Conservation (phyloP, 495 filamentous ascomycete genomes). For the Hypomontagnella monticulosa region DNA sequence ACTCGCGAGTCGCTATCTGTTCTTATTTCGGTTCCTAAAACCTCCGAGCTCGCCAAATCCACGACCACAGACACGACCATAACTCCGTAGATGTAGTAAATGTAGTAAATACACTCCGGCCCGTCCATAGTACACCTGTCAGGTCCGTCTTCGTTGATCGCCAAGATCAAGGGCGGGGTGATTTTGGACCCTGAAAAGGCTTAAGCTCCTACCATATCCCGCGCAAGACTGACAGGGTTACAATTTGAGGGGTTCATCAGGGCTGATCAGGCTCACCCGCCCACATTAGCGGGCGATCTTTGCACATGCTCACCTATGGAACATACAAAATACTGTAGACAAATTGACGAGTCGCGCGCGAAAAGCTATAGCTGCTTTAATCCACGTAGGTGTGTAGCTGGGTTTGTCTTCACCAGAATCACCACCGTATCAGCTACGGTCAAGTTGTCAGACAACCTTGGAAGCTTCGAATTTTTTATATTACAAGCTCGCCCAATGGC, state of each 20-base stretch:
- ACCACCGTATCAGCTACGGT: constrained; percentile 6
- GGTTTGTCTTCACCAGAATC: background rate
- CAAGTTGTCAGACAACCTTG: constrained; percentile 3
- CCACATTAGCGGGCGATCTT: constrained; percentile 37
- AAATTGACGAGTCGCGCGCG: constrained; percentile 20
- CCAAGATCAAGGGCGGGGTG: constrained; percentile 23
- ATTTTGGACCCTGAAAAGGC: constrained; percentile 23
- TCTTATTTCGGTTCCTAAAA: constrained; percentile 12
- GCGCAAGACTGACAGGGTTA: constrained; percentile 11
- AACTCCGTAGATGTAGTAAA: background rate
- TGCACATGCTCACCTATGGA: constrained; percentile 31
- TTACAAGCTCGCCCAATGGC: constrained; percentile 4
- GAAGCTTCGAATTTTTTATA: constrained; percentile 1
- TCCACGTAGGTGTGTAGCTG: background rate
- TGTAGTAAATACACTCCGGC: no score
- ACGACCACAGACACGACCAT: background rate
- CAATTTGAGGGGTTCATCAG: constrained; percentile 39
- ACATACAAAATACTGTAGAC: background rate
- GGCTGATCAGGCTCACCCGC: constrained; percentile 24
- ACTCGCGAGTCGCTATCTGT: background rate
- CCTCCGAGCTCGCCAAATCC: constrained; percentile 3
- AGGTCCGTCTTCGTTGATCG: background rate
- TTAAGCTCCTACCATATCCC: constrained; percentile 13
- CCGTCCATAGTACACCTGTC: no score
- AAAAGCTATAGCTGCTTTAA: constrained; percentile 1